Base-by-base conservation (phyloP, 495 filamentous ascomycete species). In the Immersiella caudata region DNA sequence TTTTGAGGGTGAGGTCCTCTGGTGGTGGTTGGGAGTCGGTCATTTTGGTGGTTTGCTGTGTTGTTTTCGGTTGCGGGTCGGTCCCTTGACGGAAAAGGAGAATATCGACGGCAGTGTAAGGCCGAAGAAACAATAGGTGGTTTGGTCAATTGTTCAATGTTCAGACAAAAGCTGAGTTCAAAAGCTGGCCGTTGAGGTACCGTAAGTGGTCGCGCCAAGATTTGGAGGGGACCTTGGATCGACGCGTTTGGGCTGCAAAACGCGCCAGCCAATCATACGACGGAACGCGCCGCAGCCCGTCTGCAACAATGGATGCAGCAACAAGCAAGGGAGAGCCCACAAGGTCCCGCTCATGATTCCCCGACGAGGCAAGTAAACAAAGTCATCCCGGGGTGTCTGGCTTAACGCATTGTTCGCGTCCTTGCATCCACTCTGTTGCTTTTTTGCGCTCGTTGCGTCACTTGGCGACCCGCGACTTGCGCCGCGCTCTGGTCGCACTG, bases 1-100 rank as follows among this genome's bases (percentile, higher is more conserved):
- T 84, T 73, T 91, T 88, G 72, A 86, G 78, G 54, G 76, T 73
- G 50, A 85, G 36, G 68, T 78, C 73, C 18, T 85, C 79, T 65
- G 80, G 73, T 64, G 78, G 72, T 62, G 79, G 78, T 0, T 77
- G 73, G 69, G 82, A 83, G 68, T 85, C 80, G 59, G 33, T 29
- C 61, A 63, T 63, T 18, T 21, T 62, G 33, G 36, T 26, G 14
- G 46, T 12, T 8, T 50, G 33, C n/a, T 20, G 22, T 79, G 84
- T 87, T 51, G 29, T 69, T 65, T 26, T 26, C 6, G 21, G n/a
- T 20, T 25, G n/a, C 29, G n/a, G 24, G 46, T n/a, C n/a, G n/a
- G n/a, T n/a, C n/a, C n/a, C n/a, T n/a, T n/a, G n/a, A n/a, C n/a
- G 27, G n/a, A 25, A 4, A 18, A 7, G n/a, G 26, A 18, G 51